Percentiles rank a stretch among this genome's conserved stretches.
phyloP scores from a whole-genome alignment of 768 basidiomycete species.

The Phlebiopsis gigantea region DNA sequence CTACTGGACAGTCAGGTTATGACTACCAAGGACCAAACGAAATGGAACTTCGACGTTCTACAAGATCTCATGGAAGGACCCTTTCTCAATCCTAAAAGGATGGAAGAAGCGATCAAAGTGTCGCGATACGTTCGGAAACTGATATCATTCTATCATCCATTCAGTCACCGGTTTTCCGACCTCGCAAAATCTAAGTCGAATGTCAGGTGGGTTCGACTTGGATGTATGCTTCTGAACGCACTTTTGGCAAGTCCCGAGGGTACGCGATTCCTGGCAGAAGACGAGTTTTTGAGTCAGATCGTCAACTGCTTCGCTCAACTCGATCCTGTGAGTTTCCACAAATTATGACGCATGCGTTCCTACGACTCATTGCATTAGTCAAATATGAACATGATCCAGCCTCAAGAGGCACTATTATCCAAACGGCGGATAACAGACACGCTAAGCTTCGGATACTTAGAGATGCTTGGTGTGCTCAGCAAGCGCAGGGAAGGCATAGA shows the following conservation, averaged over 20 bases:
- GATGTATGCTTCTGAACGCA: constrained; percentile 76
- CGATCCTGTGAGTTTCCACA: constrained; percentile 80
- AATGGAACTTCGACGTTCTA: constrained; percentile 90
- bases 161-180: constrained; percentile 82
- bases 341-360: not conserved
- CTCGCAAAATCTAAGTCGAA: constrained; percentile 66
- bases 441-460: constrained; percentile 87
- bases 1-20: constrained; percentile 89
- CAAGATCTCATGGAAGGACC: constrained; percentile 91
- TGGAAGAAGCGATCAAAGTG: constrained; percentile 92
- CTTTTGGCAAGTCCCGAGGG: constrained; percentile 83
- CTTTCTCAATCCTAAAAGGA: constrained; percentile 80
- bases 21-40: constrained; percentile 80
- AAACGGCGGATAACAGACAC: constrained; percentile 77
- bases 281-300: constrained; percentile 80
- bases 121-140: constrained; percentile 85
- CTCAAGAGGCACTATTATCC: constrained; percentile 80
- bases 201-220: constrained; percentile 80
- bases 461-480: constrained; percentile 91
- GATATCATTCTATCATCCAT: constrained; percentile 93
- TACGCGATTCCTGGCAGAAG: constrained; percentile 77
- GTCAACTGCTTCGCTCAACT: constrained; percentile 86
- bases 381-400: constrained; percentile 62
- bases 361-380: constrained; percentile 42
- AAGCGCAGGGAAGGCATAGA: constrained; percentile 85